Percentiles rank a stretch among this genome's conserved stretches.
These are phyloP conservation scores for Cytospora piceicola DNA, from an alignment of 2,329 filamentous ascomycete species.

Conservation along the genomic window DNA sequence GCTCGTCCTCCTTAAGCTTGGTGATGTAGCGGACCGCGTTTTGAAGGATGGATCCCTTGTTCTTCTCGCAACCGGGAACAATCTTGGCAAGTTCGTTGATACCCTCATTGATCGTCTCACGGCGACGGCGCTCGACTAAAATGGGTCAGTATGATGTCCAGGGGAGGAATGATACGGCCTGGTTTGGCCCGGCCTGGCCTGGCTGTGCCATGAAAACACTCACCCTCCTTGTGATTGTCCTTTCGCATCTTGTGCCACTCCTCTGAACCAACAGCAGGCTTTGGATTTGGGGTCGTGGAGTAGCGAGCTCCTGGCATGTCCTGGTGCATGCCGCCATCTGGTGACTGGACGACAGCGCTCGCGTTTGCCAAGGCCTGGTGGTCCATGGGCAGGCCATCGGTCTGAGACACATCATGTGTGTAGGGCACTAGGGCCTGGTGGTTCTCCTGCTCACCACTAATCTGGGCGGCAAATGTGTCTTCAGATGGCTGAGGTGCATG, in stretches of 20 bases:
- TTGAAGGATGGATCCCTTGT: constrained; percentile 95
- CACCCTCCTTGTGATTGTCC: constrained; percentile 99
- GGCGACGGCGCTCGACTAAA: constrained; percentile 88
- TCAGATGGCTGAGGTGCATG: constrained; percentile 62
- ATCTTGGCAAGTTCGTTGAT: constrained; percentile 99
- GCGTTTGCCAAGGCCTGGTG: constrained; percentile 28
- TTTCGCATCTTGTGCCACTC: constrained; percentile 98
- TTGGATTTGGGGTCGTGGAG: constrained; percentile 56
- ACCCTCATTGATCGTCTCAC: constrained; percentile 98
- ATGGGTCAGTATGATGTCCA: constrained; percentile 30
- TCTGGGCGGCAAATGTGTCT: constrained; percentile 62
- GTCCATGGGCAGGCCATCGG: constrained; percentile 41
- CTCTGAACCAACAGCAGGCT: constrained; percentile 91
- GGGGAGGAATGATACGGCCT: neutral
- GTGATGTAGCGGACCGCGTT: constrained; percentile 93
- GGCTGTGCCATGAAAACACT: constrained; percentile 35
- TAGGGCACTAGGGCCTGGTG: constrained; percentile 42
- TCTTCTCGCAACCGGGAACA: constrained; percentile 96
- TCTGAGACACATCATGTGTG: constrained; percentile 42
- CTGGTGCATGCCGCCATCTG: constrained; percentile 32
- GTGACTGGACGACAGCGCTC: constrained; percentile 13
- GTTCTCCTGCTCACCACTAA: constrained; percentile 43
- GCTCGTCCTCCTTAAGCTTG: constrained; percentile 91
- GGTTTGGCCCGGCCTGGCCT: neutral
- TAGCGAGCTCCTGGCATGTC: constrained; percentile 40